Evolutionary conservation across 192 early-diverging fungal genomes (phyloP), one percentile per base, ranked within the genome.

Genomic region (Backusella morwellensis): DNA sequence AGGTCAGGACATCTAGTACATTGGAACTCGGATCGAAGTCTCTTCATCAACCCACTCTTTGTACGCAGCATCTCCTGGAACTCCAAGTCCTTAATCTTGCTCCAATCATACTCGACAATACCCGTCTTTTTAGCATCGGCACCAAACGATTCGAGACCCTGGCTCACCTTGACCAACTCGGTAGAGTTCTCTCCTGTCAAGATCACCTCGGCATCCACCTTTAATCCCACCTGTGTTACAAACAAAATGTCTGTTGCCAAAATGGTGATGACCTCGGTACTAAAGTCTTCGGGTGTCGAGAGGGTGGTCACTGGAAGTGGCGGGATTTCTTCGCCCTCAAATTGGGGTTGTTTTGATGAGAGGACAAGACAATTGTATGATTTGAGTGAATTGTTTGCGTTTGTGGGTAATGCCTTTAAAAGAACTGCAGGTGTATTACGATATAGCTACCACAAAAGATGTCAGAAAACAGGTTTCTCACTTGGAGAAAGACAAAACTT

Each of bases 61-160:
- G 93, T 90, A 35, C 85, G 74, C 35, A 89, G 78, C 72, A 87
- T 86, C 73, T 94, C 88, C 77, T 96, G 93, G 81, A 98, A 97
- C 15, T 97, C 96, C 12, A 97, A 77, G 34, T 96, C 91, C 35
- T 93, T 90, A 72, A 99, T 89, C 80, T 95, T 96, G 52, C 80
- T 80, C 94, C 94, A 98, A 56, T 95, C 93, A 68, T 91, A 91
- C 78, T 97, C 97, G 3, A 86, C 80, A 8, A 85, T 69, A 15
- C 80, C 75, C 81, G 80, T 59, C 41, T 74, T 80, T 68, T 78
- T 77, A 3, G 76, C 75, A 56, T 78, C 76, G 6, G 41, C 42
- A 29, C 75, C 73, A 73, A 83, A 83, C 5, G 68, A 63, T 50
- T 77, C 50, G 19, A 88, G 76, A 67, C 83, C 78, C 59, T 84